Base-by-base conservation (phyloP, 805 yeast genomes). In the Kuraishia borneana region DNA sequence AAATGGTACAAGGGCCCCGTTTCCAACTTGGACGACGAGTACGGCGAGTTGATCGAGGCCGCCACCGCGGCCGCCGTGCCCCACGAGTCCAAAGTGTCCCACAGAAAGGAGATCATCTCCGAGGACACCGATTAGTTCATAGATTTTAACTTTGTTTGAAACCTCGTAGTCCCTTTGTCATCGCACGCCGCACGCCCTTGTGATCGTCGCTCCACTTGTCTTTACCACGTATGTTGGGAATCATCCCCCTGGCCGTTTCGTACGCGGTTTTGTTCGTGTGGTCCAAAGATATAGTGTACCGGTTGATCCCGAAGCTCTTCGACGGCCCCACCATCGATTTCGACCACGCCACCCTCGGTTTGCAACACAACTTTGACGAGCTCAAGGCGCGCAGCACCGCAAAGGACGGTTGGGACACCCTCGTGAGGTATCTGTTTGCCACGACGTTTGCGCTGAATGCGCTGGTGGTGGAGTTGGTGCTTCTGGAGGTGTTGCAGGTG, bases 1-100 rank as follows among this genome's bases (percentile, higher is more conserved):
- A 68, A 67, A 37, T 70, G 75, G 74, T 73, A 70, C 55, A 48
- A 46, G 31, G 80, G 80, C 36, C 78, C 78, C 7, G 59, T 63
- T 41, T 51, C 65, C 36, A 71, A 68, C 44, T 49, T 68, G 39
- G 70, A 63, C 40, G 56, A 48, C 8, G 56, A 47, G 28, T 49
- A 47, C 30, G 50, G 38, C 17, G 40, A 39, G 3, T 42, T 42
- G 8, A 33, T 49, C 21, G 42, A 39, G 27, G 26, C 30, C 6
- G 13, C 34, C 8, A 30, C 30, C 19, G 23, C 6, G n/a, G 30
- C 17, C 25, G 10, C 34, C 18, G 30, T 25, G 16, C 9, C 4
- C 22, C 14, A 13, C n/a, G 30, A 19, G 21, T 3, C 28, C 18
- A 23, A 10, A 10, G 21, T 18, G 14, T 18, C 21, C 27, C 18